Evolutionary conservation across 2,329 filamentous ascomycete species (phyloP).

Genomic region (Xylariaceae sp.): DNA sequence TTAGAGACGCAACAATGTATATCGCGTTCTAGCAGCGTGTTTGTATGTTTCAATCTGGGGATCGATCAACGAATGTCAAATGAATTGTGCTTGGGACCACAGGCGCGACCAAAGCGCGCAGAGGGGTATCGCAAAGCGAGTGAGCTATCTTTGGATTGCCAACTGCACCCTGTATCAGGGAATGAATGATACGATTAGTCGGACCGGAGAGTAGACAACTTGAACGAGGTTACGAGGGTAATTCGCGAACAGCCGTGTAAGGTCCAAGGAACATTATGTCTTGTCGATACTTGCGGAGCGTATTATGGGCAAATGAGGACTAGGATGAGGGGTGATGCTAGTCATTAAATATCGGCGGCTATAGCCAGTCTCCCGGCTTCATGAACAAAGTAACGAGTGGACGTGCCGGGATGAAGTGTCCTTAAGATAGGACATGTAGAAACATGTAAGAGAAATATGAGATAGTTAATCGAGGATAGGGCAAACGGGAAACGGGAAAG

Average conservation of each 20-base stretch:
- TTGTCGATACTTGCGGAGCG: neutral
- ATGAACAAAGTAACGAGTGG: constrained; percentile 7
- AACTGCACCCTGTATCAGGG: neutral
- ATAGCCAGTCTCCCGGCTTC: constrained; percentile 9
- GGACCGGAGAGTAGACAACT: neutral
- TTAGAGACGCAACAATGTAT: neutral
- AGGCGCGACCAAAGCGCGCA: constrained; percentile 15
- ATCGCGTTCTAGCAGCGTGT: constrained; percentile 10
- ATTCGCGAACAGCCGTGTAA: too few species aligned
- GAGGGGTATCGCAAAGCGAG: constrained; percentile 15
- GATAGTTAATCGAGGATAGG: constrained; percentile 12
- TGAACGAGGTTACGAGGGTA: too few species aligned
- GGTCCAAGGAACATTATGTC: too few species aligned
- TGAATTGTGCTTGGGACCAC: constrained; percentile 17
- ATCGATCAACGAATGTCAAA: constrained; percentile 26
- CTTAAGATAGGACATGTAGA: constrained; percentile 5
- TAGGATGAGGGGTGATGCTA: too few species aligned
- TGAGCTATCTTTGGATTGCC: neutral
- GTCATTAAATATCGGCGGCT: neutral
- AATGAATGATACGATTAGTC: constrained; percentile 1
- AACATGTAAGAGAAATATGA: constrained; percentile 16
- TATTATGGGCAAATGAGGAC: neutral
- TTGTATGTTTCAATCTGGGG: constrained; percentile 19
- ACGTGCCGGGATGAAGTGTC: constrained; percentile 6
- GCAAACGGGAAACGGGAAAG: neutral